phyloP scores from a whole-genome alignment of 2,329 filamentous ascomycete species.

The Stagonosporopsis vannaccii region DNA sequence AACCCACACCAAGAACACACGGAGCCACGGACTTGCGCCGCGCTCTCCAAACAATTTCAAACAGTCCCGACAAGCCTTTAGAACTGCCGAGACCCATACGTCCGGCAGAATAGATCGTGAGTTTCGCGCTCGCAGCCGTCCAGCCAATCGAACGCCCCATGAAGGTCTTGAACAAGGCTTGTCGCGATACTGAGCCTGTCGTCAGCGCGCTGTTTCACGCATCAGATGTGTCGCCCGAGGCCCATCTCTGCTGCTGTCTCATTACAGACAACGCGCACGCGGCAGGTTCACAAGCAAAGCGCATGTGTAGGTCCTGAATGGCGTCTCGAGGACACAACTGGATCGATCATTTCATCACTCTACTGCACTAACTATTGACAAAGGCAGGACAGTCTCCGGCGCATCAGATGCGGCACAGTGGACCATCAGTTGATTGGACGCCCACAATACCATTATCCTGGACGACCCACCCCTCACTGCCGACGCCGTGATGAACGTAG shows the following conservation, averaged over 20 bases:
- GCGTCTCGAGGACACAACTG: neutral
- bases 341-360: neutral
- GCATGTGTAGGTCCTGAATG: neutral
- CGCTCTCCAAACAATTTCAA: constrained; percentile 4
- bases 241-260: neutral
- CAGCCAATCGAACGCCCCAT: neutral
- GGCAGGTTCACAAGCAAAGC: neutral
- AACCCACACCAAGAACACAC: constrained; percentile 15
- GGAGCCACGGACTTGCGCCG: constrained; percentile 20
- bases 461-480: constrained; percentile 42
- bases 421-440: constrained; percentile 41
- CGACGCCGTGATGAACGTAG: constrained; percentile 43
- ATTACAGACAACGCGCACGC: neutral
- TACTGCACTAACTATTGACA: constrained; percentile 1
- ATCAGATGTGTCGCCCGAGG: neutral
- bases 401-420: constrained; percentile 34
- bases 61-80: constrained; percentile 3
- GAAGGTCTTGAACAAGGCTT: neutral
- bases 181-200: neutral
- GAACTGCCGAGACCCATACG: constrained; percentile 7
- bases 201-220: constrained; percentile 6
- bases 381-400: neutral
- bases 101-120: neutral
- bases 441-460: constrained; percentile 38
- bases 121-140: neutral